Percentiles rank a stretch among this genome's conserved stretches.
These are phyloP conservation scores for Scenedesmus sp. DNA, from an alignment of 163 green algal genomes.

Conservation along the genomic window DNA sequence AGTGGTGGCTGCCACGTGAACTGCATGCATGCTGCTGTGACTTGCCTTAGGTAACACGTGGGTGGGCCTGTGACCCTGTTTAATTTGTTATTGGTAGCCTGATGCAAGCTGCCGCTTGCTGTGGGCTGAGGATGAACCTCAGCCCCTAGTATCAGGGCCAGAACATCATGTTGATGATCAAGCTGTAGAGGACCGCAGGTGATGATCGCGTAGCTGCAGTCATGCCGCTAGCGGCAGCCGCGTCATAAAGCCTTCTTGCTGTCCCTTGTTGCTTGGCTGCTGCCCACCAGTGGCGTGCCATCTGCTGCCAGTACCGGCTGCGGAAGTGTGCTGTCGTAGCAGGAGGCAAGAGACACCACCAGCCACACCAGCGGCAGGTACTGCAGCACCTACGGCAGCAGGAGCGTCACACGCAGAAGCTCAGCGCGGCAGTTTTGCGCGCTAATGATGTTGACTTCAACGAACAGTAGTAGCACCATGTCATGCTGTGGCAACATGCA, in stretches of 20 bases:
- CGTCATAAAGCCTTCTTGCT: conserved; percentile 40
- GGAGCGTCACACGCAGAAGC: no score
- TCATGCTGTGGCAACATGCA: no score
- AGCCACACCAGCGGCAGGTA: conserved; percentile 28
- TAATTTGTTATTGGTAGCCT: no score
- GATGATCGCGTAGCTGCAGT: neutral
- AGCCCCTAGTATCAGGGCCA: neutral
- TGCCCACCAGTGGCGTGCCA: conserved; percentile 11
- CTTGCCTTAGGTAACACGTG: no score
- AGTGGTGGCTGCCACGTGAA: neutral
- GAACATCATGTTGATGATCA: no score
- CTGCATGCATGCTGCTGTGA: neutral
- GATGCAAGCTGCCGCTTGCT: no score
- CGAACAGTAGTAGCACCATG: no score
- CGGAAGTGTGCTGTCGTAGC: conserved; percentile 44
- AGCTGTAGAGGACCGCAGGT: neutral
- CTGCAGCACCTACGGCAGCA: conserved; percentile 28
- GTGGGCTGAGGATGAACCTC: neutral
- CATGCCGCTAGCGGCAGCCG: neutral
- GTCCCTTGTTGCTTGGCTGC: neutral
- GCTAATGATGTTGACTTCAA: no score
- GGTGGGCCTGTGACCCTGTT: no score
- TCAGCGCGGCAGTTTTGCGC: no score
- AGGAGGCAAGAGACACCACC: conserved; percentile 38
- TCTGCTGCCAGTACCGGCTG: conserved; percentile 38